These are phyloP conservation scores for Pleurotus salmoneostramineus DNA, from an alignment of 768 basidiomycete species.

Conservation along the genomic window DNA sequence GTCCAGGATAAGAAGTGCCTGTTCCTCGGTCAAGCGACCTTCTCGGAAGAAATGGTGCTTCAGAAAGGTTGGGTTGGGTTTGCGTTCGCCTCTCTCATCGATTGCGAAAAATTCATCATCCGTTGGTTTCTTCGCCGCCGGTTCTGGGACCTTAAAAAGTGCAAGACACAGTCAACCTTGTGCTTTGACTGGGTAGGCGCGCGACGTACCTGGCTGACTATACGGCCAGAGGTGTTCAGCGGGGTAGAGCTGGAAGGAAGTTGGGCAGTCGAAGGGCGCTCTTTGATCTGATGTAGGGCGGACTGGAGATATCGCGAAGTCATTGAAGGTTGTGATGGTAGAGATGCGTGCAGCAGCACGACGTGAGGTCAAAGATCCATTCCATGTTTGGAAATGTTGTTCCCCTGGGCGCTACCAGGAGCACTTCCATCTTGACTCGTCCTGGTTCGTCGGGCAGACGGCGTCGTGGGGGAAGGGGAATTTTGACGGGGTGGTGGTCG, in stretches of 20 bases:
- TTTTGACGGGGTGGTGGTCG: neutral
- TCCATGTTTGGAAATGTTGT: slow-evolving; percentile 9
- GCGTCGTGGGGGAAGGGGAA: neutral
- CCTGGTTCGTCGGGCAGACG: neutral
- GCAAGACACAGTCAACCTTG: slow-evolving; percentile 1
- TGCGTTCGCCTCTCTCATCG: slow-evolving; percentile 46
- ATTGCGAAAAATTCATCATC: slow-evolving; percentile 69
- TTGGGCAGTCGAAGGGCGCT: neutral
- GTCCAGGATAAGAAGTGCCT: slow-evolving; percentile 81
- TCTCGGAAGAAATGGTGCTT: slow-evolving; percentile 89
- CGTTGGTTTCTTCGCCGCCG: slow-evolving; percentile 57
- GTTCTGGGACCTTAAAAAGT: slow-evolving; percentile 59
- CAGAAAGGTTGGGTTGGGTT: slow-evolving; percentile 75
- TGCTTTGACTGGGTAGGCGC: neutral
- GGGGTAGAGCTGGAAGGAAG: neutral
- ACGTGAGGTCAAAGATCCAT: neutral
- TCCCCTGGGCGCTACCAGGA: slow-evolving; percentile 3
- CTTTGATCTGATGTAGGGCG: slow-evolving; percentile 1
- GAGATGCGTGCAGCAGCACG: neutral
- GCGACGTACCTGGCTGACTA: slow-evolving; percentile 5
- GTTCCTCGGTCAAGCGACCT: slow-evolving; percentile 76
- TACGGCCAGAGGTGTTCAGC: neutral
- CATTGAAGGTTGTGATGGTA: slow-evolving; percentile 4
- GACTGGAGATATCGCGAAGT: slow-evolving; percentile 3
- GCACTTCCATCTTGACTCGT: neutral